These are phyloP conservation scores for Trichosanthes truncata DNA, from an alignment of 306 rosid species.

Conservation along the genomic window DNA sequence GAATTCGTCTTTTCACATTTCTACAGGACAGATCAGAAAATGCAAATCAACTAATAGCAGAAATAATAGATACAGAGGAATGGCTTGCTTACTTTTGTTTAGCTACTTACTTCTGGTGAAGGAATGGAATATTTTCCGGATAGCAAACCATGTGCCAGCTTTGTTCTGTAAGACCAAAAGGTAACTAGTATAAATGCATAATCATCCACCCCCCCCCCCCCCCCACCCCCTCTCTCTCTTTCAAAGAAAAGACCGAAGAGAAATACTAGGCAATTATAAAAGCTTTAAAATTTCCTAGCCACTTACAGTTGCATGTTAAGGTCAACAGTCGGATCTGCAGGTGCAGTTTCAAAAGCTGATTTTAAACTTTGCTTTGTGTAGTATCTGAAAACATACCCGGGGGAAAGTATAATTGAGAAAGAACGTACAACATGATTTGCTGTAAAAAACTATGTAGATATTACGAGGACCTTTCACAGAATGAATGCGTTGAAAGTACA, in stretches of 20 bases:
- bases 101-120: not conserved
- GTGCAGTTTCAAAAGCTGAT: conserved; percentile 37
- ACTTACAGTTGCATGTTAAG: conserved; percentile 25
- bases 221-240: not conserved
- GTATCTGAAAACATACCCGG: conserved; percentile 6
- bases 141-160: conserved; percentile 20
- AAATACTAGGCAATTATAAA: not conserved
- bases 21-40: conserved; percentile 30
- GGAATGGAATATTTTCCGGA: conserved; percentile 18
- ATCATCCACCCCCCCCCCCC: not conserved
- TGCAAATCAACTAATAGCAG: not conserved
- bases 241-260: not conserved
- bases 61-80: not conserved
- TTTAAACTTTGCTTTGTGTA: conserved; percentile 6
- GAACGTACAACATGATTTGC: not conserved
- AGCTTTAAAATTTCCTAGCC: not conserved
- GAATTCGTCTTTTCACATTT: conserved; percentile 35
- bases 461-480: conserved; percentile 48
- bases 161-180: conserved; percentile 8
- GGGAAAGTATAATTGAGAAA: not conserved
- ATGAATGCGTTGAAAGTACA: conserved; percentile 62
- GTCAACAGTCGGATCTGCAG: conserved; percentile 94
- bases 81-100: not conserved
- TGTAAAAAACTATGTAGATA: not conserved
- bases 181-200: not conserved